A percentile compares a stretch with the other conserved stretches of the same genome.
Evolutionary conservation across 345 rosid genomes (phyloP).

Genomic region (Psidium friedrichsthalianum): DNA sequence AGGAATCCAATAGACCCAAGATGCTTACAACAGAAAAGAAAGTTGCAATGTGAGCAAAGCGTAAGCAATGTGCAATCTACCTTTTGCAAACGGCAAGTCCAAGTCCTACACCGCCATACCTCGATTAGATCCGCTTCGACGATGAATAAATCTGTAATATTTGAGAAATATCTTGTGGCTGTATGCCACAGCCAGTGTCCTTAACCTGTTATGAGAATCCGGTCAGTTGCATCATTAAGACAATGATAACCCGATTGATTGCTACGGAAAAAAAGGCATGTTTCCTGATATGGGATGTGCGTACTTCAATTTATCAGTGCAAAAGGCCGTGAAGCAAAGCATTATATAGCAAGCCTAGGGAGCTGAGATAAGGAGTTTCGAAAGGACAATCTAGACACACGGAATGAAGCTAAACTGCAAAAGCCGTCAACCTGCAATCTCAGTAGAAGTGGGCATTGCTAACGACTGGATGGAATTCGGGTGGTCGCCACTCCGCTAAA

Average conservation of each 20-base stretch:
- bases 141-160: conserved; percentile 62
- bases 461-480: conserved; percentile 44
- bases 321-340: not conserved
- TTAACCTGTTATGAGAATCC: conserved; percentile 42
- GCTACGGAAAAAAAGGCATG: not conserved
- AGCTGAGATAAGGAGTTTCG: not conserved
- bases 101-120: conserved; percentile 55
- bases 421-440: conserved; percentile 53
- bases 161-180: conserved; percentile 54
- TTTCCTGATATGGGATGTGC: not conserved
- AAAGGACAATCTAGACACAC: not conserved
- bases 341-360: not conserved
- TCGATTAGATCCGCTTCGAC: conserved; percentile 36
- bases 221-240: not conserved
- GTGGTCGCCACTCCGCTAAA: conserved; percentile 54
- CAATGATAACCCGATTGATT: not conserved
- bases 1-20: not conserved
- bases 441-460: conserved; percentile 67
- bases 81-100: conserved; percentile 92
- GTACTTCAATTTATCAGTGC: not conserved
- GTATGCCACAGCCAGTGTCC: conserved; percentile 86
- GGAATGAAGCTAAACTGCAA: not conserved
- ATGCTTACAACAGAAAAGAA: not conserved
- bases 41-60: not conserved
- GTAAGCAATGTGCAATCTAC: conserved; percentile 18